Conservation (phyloP, 1,284 basidiomycete species). For the Tetrapyrgos nigripes region DNA sequence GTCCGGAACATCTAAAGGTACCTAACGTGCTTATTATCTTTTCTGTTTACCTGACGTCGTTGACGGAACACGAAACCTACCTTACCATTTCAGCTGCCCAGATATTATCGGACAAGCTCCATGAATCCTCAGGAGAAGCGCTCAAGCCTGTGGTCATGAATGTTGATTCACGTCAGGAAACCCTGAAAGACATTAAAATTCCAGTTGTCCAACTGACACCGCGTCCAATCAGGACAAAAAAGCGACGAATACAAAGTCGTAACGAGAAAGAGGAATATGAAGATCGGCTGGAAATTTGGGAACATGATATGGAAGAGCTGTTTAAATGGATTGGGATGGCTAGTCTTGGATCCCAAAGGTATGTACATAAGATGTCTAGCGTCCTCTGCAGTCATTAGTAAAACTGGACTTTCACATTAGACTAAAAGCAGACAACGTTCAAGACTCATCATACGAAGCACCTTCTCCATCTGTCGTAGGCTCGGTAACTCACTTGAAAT, state of each 20-base stretch:
- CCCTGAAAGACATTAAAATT: slow-evolving; percentile 32
- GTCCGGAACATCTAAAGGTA: slow-evolving; percentile 22
- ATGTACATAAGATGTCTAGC: slow-evolving; percentile 4
- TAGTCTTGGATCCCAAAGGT: slow-evolving; percentile 50
- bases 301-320: slow-evolving; percentile 47
- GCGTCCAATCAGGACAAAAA: slow-evolving; percentile 32
- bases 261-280: neutral
- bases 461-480: slow-evolving; percentile 51
- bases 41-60: neutral
- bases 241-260: slow-evolving; percentile 18
- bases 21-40: slow-evolving; percentile 1
- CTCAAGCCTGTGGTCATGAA: neutral
- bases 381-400: neutral
- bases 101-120: neutral
- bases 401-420: slow-evolving; percentile 27
- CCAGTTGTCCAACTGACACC: slow-evolving; percentile 39
- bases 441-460: slow-evolving; percentile 54
- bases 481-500: slow-evolving; percentile 56
- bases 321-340: slow-evolving; percentile 80
- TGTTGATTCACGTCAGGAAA: slow-evolving; percentile 19
- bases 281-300: slow-evolving; percentile 44
- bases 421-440: slow-evolving; percentile 48
- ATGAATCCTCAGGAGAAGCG: too few species aligned
- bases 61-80: too few species aligned
- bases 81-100: slow-evolving; percentile 15